Percentiles rank a stretch among this genome's conserved stretches.
These are phyloP conservation scores for Phytophthora palmivora DNA, from an alignment of 352 stramenopile species.

Conservation along the genomic window DNA sequence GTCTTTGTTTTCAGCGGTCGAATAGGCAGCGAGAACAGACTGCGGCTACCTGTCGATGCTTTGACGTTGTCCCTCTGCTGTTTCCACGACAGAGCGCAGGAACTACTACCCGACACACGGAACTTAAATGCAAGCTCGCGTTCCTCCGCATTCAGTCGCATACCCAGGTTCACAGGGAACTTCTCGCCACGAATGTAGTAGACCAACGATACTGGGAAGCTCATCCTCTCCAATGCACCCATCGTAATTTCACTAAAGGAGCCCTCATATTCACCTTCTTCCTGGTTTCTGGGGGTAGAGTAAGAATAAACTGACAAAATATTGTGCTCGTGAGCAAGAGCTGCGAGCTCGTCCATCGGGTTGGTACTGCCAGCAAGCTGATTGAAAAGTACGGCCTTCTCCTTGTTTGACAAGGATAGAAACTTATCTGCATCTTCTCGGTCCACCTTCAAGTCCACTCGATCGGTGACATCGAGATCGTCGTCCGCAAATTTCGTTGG, in stretches of 20 bases:
- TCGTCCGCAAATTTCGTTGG: slow-evolving; percentile 51
- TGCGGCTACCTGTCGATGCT: slow-evolving; percentile 66
- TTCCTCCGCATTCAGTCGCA: slow-evolving; percentile 32
- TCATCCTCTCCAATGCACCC: slow-evolving; percentile 52
- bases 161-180: slow-evolving; percentile 79
- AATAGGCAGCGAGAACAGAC: slow-evolving; percentile 70
- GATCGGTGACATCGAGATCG: slow-evolving; percentile 54
- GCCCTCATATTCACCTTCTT: slow-evolving; percentile 9
- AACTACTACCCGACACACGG: slow-evolving; percentile 53
- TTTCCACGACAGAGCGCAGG: slow-evolving; percentile 55
- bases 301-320: slow-evolving; percentile 72
- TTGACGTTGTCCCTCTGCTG: slow-evolving; percentile 69
- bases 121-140: slow-evolving; percentile 55
- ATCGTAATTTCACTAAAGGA: slow-evolving; percentile 32
- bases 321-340: slow-evolving; percentile 60
- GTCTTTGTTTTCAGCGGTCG: slow-evolving; percentile 37
- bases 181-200: slow-evolving; percentile 81
- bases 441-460: slow-evolving; percentile 63
- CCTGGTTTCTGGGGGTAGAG: slow-evolving; percentile 20
- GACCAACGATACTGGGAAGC: slow-evolving; percentile 73
- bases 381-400: slow-evolving; percentile 62
- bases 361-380: slow-evolving; percentile 43
- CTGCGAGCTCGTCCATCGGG: slow-evolving; percentile 58
- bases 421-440: slow-evolving; percentile 51
- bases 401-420: slow-evolving; percentile 46